These are phyloP conservation scores for Diospyros kaki DNA, from an alignment of 148 eudicot species.

Conservation along the genomic window DNA sequence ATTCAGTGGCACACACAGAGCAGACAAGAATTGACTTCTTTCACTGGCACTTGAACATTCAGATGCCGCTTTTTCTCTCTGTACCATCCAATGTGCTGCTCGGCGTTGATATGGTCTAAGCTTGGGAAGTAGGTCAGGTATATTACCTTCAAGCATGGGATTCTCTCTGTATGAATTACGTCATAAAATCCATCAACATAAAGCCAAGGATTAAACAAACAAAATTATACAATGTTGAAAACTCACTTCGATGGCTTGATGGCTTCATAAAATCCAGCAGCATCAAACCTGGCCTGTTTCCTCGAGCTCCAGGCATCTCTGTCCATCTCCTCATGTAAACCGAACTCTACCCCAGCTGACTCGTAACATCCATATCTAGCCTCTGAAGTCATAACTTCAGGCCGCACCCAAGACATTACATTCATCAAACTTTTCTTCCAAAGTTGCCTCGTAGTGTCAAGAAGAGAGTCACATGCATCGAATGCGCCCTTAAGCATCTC, in stretches of 20 bases:
- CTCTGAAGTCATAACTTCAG: slow-evolving; percentile 85
- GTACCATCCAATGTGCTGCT: slow-evolving; percentile 94
- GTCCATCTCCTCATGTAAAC: slow-evolving; percentile 21
- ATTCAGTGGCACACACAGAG: slow-evolving; percentile 69
- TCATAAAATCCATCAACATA: slow-evolving; percentile 10
- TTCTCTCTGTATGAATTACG: slow-evolving; percentile 41
- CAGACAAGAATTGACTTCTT: slow-evolving; percentile 40
- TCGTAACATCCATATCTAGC: slow-evolving; percentile 54
- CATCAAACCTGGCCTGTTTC: slow-evolving; percentile 57
- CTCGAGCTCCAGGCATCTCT: slow-evolving; percentile 18
- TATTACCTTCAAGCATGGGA: slow-evolving; percentile 64
- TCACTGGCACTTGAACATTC: slow-evolving; percentile 23
- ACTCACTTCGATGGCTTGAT: slow-evolving; percentile 93
- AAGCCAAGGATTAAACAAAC: slow-evolving; percentile 1
- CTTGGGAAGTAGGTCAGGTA: slow-evolving; percentile 77
- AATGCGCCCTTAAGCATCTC: slow-evolving; percentile 63
- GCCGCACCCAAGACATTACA: slow-evolving; percentile 90
- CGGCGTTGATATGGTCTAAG: slow-evolving; percentile 98
- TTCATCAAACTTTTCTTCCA: slow-evolving; percentile 93
- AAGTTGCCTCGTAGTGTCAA: slow-evolving; percentile 56
- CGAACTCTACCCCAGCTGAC: slow-evolving; percentile 22
- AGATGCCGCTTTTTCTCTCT: slow-evolving; percentile 66
- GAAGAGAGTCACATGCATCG: slow-evolving; percentile 73
- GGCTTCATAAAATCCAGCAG: slow-evolving; percentile 84
- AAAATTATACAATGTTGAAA: not conserved